These are phyloP conservation scores for Friedmanniomyces simplex DNA, from an alignment of 495 filamentous ascomycete species.

Conservation along the genomic window DNA sequence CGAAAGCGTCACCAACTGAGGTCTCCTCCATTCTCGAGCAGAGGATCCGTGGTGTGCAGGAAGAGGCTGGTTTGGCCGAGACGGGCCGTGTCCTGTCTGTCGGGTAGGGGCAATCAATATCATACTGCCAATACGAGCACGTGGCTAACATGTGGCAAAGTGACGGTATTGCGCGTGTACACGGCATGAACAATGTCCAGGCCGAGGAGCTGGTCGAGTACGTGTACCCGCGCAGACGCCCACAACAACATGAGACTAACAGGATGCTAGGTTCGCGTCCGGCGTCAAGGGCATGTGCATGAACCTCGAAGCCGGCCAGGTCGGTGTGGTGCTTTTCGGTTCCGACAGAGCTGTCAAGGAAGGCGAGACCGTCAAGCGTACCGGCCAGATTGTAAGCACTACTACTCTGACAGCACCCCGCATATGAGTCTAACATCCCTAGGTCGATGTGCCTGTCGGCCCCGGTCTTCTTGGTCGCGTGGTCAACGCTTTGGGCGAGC, in stretches of 20 bases:
- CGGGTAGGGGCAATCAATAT: conserved; percentile 57
- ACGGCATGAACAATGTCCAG: conserved; percentile 99
- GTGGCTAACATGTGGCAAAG: conserved; percentile 53
- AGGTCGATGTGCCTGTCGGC: conserved; percentile 98
- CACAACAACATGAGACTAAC: conserved; percentile 31
- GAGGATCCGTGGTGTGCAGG: conserved; percentile 92
- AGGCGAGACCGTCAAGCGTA: conserved; percentile 99
- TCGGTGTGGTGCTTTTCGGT: conserved; percentile 99
- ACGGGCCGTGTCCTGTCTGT: conserved; percentile 98
- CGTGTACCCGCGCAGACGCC: conserved; percentile 34
- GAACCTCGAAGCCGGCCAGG: conserved; percentile 99
- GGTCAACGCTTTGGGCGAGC: conserved; percentile 95
- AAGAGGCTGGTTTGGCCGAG: conserved; percentile 93
- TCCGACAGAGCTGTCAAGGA: conserved; percentile 99
- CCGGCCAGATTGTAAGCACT: conserved; percentile 86
- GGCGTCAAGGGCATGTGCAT: conserved; percentile 99
- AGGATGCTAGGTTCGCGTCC: conserved; percentile 71
- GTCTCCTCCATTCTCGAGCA: conserved; percentile 99
- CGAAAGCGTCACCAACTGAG: conserved; percentile 92
- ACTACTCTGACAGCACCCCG: background rate
- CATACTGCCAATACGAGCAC: conserved; percentile 5
- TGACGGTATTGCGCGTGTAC: conserved; percentile 99
- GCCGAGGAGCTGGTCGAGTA: conserved; percentile 99
- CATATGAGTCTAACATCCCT: background rate
- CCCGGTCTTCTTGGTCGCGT: conserved; percentile 91